phyloP scores from a whole-genome alignment of 192 early-diverging fungal genomes.

The Phlyctochytrium bullatum region DNA sequence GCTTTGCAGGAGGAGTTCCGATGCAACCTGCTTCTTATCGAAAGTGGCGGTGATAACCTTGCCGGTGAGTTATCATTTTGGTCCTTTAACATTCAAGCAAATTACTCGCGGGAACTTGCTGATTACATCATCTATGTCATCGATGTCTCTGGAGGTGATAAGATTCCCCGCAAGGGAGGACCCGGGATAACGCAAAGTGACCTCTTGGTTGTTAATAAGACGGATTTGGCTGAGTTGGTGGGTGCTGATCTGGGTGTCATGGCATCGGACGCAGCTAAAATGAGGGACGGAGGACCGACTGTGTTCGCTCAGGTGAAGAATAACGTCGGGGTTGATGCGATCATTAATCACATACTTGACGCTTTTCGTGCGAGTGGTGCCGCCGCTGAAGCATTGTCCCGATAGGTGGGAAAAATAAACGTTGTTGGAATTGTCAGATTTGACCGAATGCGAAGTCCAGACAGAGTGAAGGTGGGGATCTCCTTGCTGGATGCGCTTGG shows the following conservation, averaged over 20 bases:
- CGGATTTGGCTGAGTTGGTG: conserved; percentile 84
- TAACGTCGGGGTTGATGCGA: conserved; percentile 76
- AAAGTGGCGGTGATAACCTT: conserved; percentile 92
- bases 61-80: conserved; percentile 47
- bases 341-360: conserved; percentile 72
- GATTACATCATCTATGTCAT: conserved; percentile 98
- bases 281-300: conserved; percentile 83
- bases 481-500: conserved; percentile 3
- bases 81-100: conserved; percentile 37
- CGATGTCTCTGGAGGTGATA: conserved; percentile 96
- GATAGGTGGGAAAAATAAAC: too few species aligned
- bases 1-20: conserved; percentile 81
- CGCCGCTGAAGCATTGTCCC: conserved; percentile 33
- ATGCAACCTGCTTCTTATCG: conserved; percentile 81
- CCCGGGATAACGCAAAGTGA: conserved; percentile 97
- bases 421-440: too few species aligned
- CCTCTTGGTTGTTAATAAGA: conserved; percentile 95
- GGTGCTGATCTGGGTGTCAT: conserved; percentile 92
- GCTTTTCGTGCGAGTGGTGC: conserved; percentile 41
- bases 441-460: too few species aligned
- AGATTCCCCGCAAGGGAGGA: conserved; percentile 95
- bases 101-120: conserved; percentile 62
- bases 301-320: conserved; percentile 93
- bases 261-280: conserved; percentile 83
- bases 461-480: too few species aligned